A percentile compares a stretch with the other conserved stretches of the same genome.
Conservation (phyloP, 2,329 filamentous ascomycete species). For the Xylaria hypoxylon region DNA sequence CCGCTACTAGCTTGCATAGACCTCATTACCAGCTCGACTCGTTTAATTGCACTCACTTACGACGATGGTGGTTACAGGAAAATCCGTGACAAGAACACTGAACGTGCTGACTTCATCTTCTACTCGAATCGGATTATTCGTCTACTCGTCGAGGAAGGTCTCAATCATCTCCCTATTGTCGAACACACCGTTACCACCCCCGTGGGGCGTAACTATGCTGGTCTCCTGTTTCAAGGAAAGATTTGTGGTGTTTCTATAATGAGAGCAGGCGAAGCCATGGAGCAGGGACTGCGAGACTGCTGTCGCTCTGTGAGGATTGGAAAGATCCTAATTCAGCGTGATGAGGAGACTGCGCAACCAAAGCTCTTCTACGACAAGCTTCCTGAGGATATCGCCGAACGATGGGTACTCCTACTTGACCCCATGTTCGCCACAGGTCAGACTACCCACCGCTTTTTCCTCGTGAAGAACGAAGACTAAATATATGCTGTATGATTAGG, state of each 20-base stretch:
- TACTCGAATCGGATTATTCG: conserved; percentile 99
- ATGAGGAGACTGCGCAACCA: conserved; percentile 92
- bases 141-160: conserved; percentile 92
- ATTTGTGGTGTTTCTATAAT: conserved; percentile 99
- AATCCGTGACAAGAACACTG: conserved; percentile 91
- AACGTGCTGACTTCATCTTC: conserved; percentile 97
- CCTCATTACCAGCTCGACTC: conserved; percentile 1
- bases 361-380: conserved; percentile 98
- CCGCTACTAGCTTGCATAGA: conserved; percentile 5
- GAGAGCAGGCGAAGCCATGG: conserved; percentile 98
- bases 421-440: conserved; percentile 99
- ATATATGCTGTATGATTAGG: conserved; percentile 61
- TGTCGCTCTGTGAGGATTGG: conserved; percentile 98
- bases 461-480: conserved; percentile 30
- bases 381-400: conserved; percentile 88
- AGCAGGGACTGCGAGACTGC: conserved; percentile 94
- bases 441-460: conserved; percentile 41
- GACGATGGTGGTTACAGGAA: conserved; percentile 71
- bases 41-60: conserved; percentile 26
- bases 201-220: conserved; percentile 86
- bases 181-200: conserved; percentile 91
- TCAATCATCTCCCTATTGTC: conserved; percentile 95
- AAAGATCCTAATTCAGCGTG: conserved; percentile 97
- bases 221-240: conserved; percentile 95
- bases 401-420: conserved; percentile 94